Evolutionary conservation across 108 stramenopile species (phyloP).

Genomic region (Phaeodactylum tricornutum): DNA sequence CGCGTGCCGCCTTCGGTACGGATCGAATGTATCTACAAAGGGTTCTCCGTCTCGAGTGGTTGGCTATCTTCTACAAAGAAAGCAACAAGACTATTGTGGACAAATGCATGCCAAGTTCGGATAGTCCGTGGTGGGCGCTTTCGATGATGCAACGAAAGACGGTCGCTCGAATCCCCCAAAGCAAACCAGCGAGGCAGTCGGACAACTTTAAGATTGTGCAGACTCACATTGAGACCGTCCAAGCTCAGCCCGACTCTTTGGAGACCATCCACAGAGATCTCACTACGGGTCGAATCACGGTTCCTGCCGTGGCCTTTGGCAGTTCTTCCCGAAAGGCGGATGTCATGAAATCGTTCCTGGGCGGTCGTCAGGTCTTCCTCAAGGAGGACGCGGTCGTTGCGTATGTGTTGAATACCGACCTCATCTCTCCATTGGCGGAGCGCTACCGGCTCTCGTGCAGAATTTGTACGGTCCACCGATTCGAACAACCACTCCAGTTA

Average conservation of each 20-base stretch:
- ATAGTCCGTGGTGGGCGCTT: slow-evolving; percentile 10
- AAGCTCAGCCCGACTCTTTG: slow-evolving; percentile 13
- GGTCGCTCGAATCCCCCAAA: slow-evolving; percentile 16
- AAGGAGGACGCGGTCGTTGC: slow-evolving; percentile 21
- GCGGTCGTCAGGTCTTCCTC: slow-evolving; percentile 27
- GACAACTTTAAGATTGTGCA: slow-evolving; percentile 17
- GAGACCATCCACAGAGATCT: slow-evolving; percentile 18
- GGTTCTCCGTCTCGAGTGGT: slow-evolving; percentile 4
- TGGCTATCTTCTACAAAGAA: slow-evolving; percentile 2
- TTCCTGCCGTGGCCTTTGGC: slow-evolving; percentile 16
- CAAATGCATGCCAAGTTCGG: slow-evolving; percentile 18
- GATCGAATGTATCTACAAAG: background rate
- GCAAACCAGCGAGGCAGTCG: slow-evolving; percentile 18
- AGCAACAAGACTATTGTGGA: slow-evolving; percentile 15
- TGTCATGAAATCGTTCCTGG: slow-evolving; percentile 21
- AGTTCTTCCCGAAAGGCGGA: slow-evolving; percentile 9
- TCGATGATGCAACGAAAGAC: slow-evolving; percentile 12
- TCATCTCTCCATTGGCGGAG: background rate
- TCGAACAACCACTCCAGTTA: slow-evolving; percentile 12
- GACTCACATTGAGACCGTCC: background rate
- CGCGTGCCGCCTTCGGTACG: background rate
- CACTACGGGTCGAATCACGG: slow-evolving; percentile 7
- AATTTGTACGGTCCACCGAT: slow-evolving; percentile 24
- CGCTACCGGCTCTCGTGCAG: slow-evolving; percentile 11
- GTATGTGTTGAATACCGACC: slow-evolving; percentile 21